A percentile compares a stretch with the other conserved stretches of the same genome.
These are phyloP conservation scores for Alnus glutinosa DNA, from an alignment of 306 rosid species.

Conservation along the genomic window DNA sequence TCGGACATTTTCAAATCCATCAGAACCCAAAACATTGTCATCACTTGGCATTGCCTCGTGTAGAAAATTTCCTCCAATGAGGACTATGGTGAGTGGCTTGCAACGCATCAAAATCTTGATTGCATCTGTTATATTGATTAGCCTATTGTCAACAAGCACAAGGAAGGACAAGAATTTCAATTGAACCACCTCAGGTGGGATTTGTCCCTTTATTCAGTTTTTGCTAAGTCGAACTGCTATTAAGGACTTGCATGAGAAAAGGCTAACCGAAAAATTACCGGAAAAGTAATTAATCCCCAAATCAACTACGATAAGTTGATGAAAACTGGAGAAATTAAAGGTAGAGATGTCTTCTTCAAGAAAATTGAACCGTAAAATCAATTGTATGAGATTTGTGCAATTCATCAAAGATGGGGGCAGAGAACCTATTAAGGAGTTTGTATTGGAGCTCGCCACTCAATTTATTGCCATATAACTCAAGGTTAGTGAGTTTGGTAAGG, in stretches of 20 bases:
- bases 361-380: neutral
- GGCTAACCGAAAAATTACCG: neutral
- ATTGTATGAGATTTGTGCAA: neutral
- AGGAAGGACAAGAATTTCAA: constrained; percentile 5
- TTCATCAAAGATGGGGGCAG: constrained; percentile 7
- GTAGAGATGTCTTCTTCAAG: neutral
- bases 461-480: neutral
- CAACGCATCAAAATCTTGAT: neutral
- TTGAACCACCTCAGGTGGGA: no score
- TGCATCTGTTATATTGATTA: neutral
- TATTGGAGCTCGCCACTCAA: neutral
- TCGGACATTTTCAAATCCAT: constrained; percentile 4
- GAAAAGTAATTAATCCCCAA: neutral
- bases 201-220: neutral
- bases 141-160: neutral
- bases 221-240: neutral
- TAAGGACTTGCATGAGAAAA: constrained; percentile 4
- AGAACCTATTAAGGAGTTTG: neutral
- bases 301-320: constrained; percentile 1
- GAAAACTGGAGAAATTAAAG: neutral
- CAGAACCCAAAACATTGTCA: neutral
- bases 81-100: neutral
- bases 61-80: neutral
- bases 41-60: neutral
- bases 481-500: constrained; percentile 9